Conservation (phyloP, 768 basidiomycete genomes). For the Trametes cinnabarina region DNA sequence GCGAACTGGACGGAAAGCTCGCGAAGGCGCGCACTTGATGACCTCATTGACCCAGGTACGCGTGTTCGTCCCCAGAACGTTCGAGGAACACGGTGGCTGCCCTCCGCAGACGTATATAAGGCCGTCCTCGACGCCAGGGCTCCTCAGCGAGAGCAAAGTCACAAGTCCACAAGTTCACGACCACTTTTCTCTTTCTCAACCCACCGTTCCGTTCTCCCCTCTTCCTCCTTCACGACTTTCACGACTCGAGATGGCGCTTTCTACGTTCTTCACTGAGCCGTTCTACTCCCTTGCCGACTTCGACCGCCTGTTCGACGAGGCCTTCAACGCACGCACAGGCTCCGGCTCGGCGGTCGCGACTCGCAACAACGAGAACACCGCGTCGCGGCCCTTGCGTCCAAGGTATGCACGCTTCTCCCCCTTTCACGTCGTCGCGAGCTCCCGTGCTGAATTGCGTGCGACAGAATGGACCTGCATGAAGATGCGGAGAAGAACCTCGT, state of each 20-base stretch:
- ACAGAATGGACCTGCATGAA: slow-evolving; percentile 55
- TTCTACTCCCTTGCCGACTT: slow-evolving; percentile 39
- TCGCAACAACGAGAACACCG: slow-evolving; percentile 1
- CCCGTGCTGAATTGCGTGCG: background rate
- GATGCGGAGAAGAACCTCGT: slow-evolving; percentile 44
- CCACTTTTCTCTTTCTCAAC: slow-evolving; percentile 12
- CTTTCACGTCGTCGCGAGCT: background rate
- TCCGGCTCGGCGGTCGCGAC: background rate
- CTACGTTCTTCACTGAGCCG: slow-evolving; percentile 42
- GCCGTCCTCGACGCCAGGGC: background rate
- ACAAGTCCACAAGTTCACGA: slow-evolving; percentile 17
- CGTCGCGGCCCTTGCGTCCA: slow-evolving; percentile 18
- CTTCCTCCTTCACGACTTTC: slow-evolving; percentile 16
- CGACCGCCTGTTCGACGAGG: slow-evolving; percentile 45
- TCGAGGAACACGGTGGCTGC: background rate
- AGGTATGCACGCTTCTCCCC: slow-evolving; percentile 14
- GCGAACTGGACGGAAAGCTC: too few species aligned
- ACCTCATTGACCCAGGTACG: background rate
- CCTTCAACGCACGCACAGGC: slow-evolving; percentile 29
- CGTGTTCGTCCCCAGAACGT: slow-evolving; percentile 1
- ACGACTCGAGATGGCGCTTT: slow-evolving; percentile 34
- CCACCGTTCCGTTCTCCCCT: background rate
- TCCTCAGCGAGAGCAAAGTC: slow-evolving; percentile 17
- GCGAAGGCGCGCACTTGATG: background rate
- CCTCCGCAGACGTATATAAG: background rate